These are phyloP conservation scores for Cystofilobasidium capitatum DNA, from an alignment of 768 basidiomycete genomes.

Conservation along the genomic window DNA sequence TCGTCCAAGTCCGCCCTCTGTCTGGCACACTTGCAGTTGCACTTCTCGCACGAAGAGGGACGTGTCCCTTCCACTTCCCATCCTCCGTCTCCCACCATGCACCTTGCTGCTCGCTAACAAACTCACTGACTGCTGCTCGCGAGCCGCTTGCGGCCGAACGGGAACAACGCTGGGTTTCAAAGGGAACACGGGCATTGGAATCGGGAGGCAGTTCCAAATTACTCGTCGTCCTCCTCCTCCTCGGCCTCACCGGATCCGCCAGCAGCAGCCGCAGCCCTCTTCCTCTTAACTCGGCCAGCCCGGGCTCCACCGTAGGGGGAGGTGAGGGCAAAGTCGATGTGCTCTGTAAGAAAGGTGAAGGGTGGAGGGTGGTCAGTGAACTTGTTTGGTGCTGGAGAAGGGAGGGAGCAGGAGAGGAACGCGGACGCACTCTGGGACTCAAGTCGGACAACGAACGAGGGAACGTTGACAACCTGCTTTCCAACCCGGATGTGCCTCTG, in stretches of 20 bases:
- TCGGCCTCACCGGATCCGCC: constrained; percentile 58
- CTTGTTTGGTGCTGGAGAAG: neutral
- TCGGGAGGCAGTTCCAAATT: too few relatives aligned
- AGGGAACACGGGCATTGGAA: too few relatives aligned
- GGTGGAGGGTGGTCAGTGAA: neutral
- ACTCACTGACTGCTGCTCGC: too few relatives aligned
- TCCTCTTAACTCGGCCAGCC: constrained; percentile 62
- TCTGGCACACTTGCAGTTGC: too few relatives aligned
- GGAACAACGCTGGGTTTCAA: too few relatives aligned
- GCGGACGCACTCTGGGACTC: constrained; percentile 70
- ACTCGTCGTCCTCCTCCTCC: constrained; percentile 54
- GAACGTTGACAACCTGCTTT: constrained; percentile 97
- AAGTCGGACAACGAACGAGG: constrained; percentile 96
- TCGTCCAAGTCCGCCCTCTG: too few relatives aligned
- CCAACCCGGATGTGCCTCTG: constrained; percentile 70
- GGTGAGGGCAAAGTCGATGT: constrained; percentile 97
- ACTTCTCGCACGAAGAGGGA: too few relatives aligned
- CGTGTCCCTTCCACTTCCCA: too few relatives aligned
- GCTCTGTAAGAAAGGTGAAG: constrained; percentile 39
- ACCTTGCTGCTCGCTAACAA: too few relatives aligned
- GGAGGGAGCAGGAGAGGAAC: neutral
- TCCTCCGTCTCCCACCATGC: too few relatives aligned
- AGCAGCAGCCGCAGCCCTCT: constrained; percentile 87
- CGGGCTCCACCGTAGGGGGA: constrained; percentile 94
- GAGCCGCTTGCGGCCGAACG: too few relatives aligned